These are phyloP conservation scores for Mortierella sp. DNA, from an alignment of 371 early-diverging fungal species.

Conservation along the genomic window DNA sequence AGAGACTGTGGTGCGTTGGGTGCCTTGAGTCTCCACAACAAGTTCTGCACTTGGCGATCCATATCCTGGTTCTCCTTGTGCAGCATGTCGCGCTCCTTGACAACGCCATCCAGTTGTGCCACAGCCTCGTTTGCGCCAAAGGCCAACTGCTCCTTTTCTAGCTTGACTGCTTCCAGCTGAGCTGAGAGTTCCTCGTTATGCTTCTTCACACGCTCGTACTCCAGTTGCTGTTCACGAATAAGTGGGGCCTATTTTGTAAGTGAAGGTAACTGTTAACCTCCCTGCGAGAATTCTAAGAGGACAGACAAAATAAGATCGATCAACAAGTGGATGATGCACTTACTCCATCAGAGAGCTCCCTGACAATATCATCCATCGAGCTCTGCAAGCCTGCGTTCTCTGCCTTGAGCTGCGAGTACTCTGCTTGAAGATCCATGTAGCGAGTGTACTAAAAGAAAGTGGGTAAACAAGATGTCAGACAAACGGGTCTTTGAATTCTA, in stretches of 20 bases:
- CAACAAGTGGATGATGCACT: slow-evolving; percentile 4
- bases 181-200: slow-evolving; percentile 45
- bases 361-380: slow-evolving; percentile 67
- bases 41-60: slow-evolving; percentile 63
- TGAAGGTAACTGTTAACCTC: background rate
- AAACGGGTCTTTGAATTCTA: background rate
- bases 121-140: slow-evolving; percentile 53
- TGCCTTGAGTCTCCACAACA: slow-evolving; percentile 58
- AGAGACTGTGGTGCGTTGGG: slow-evolving; percentile 57
- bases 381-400: slow-evolving; percentile 68
- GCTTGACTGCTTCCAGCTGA: slow-evolving; percentile 36
- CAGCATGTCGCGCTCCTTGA: slow-evolving; percentile 56
- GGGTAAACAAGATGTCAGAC: background rate
- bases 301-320: background rate
- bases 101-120: slow-evolving; percentile 57
- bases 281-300: background rate
- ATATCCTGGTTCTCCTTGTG: slow-evolving; percentile 66
- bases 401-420: slow-evolving; percentile 58
- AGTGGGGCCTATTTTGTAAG: slow-evolving; percentile 41
- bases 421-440: slow-evolving; percentile 70
- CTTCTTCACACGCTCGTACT: slow-evolving; percentile 41
- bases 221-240: slow-evolving; percentile 53
- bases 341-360: slow-evolving; percentile 69
- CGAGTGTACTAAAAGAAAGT: slow-evolving; percentile 63
- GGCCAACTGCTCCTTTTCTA: slow-evolving; percentile 49